phyloP scores from a whole-genome alignment of 306 rosid species.

The Canavalia ensiformis region DNA sequence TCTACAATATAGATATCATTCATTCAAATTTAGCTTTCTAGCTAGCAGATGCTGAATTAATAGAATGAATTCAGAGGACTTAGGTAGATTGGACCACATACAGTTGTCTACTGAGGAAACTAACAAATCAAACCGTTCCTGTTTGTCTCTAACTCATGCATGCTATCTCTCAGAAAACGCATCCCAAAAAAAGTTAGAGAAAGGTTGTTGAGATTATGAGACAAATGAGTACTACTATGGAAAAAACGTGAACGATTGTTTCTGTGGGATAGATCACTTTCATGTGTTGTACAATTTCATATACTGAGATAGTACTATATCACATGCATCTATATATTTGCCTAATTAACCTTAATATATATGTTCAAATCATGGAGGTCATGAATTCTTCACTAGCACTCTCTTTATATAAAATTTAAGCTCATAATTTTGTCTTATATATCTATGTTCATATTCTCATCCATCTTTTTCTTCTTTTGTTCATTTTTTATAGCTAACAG shows the following conservation, averaged over 20 bases:
- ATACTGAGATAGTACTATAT: not conserved
- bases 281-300: conserved; percentile 11
- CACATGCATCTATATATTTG: not conserved
- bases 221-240: conserved; percentile 21
- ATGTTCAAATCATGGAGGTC: not conserved
- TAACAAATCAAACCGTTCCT: conserved; percentile 32
- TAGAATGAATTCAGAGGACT: conserved; percentile 4
- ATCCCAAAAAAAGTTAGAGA: conserved; percentile 41
- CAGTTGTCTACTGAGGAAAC: conserved; percentile 38
- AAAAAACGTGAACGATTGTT: conserved; percentile 7
- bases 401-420: not conserved
- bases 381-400: not conserved
- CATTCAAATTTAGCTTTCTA: not conserved
- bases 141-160: conserved; percentile 13
- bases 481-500: not conserved
- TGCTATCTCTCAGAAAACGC: conserved; percentile 10
- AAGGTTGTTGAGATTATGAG: conserved; percentile 36
- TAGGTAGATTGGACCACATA: conserved; percentile 46
- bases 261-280: conserved; percentile 26
- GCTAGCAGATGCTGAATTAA: conserved; percentile 7
- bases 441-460: not conserved
- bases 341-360: not conserved
- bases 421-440: conserved; percentile 23
- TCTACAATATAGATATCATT: not conserved
- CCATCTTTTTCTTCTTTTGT: not conserved